phyloP scores from a whole-genome alignment of 768 basidiomycete species.

The Cystobasidium onofrii region DNA sequence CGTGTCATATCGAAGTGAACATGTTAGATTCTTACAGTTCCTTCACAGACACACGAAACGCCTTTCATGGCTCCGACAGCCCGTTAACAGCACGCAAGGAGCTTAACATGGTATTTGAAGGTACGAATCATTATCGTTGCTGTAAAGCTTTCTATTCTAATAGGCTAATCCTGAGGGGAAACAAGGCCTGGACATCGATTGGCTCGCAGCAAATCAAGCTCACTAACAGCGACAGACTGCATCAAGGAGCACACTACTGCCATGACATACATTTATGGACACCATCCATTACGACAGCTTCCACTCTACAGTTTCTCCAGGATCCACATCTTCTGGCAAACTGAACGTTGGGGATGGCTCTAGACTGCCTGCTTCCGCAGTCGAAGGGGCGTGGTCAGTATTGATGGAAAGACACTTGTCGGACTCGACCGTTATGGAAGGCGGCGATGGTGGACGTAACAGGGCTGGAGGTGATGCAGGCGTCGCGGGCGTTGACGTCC shows the following conservation, averaged over 20 bases:
- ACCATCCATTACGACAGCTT: background rate
- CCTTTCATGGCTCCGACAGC: constrained; percentile 41
- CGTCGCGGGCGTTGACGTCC: background rate
- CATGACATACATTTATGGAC: background rate
- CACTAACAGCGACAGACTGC: background rate
- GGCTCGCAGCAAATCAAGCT: background rate
- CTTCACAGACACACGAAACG: constrained; percentile 38
- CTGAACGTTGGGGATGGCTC: background rate
- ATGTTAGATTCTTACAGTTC: background rate
- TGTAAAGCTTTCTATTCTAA: background rate
- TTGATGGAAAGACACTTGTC: background rate
- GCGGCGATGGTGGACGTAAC: background rate
- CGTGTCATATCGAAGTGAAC: too few species aligned
- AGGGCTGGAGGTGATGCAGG: background rate
- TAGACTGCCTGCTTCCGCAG: background rate
- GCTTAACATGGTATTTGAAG: constrained; percentile 36
- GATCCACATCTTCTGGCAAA: background rate
- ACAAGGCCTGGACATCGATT: constrained; percentile 21
- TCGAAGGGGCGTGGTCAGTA: background rate
- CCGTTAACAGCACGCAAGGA: constrained; percentile 35
- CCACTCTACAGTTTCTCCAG: background rate
- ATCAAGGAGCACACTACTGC: background rate
- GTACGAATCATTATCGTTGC: background rate
- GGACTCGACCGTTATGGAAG: background rate
- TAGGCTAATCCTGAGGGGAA: background rate